These are phyloP conservation scores for Candida boleticola DNA, from an alignment of 805 yeast genomes.

Conservation along the genomic window DNA sequence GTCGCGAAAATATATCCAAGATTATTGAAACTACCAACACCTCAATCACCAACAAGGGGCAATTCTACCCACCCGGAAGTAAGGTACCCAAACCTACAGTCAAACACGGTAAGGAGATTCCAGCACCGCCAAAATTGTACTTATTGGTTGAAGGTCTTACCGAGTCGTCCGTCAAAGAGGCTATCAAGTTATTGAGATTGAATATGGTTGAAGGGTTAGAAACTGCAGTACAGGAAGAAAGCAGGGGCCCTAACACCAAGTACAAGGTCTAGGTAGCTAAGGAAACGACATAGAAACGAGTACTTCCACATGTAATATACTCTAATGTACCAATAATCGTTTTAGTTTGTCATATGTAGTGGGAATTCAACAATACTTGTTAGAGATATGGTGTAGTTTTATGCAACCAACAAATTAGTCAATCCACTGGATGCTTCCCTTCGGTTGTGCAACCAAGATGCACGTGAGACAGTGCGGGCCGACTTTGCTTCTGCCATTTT, in stretches of 20 bases:
- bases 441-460: too few relatives aligned
- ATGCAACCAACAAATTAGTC: too few relatives aligned
- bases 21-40: slow-evolving; percentile 71
- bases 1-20: slow-evolving; percentile 58
- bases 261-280: slow-evolving; percentile 39
- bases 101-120: slow-evolving; percentile 43
- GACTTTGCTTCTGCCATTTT: too few relatives aligned
- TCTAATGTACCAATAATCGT: too few relatives aligned
- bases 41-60: slow-evolving; percentile 81
- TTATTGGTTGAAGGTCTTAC: slow-evolving; percentile 74
- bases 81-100: slow-evolving; percentile 50
- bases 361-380: too few relatives aligned
- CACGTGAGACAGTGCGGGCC: too few relatives aligned
- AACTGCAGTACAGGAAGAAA: slow-evolving; percentile 44
- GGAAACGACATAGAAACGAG: too few relatives aligned
- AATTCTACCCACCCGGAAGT: slow-evolving; percentile 47
- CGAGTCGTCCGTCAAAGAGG: slow-evolving; percentile 55
- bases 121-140: slow-evolving; percentile 72
- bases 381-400: too few relatives aligned
- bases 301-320: too few relatives aligned
- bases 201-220: slow-evolving; percentile 57
- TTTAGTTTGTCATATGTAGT: too few relatives aligned
- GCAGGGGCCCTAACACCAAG: slow-evolving; percentile 44
- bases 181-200: slow-evolving; percentile 55
- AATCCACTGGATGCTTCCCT: too few relatives aligned